Base-by-base conservation (phyloP, 139 green algal genomes). In the Choricystis sp. region DNA sequence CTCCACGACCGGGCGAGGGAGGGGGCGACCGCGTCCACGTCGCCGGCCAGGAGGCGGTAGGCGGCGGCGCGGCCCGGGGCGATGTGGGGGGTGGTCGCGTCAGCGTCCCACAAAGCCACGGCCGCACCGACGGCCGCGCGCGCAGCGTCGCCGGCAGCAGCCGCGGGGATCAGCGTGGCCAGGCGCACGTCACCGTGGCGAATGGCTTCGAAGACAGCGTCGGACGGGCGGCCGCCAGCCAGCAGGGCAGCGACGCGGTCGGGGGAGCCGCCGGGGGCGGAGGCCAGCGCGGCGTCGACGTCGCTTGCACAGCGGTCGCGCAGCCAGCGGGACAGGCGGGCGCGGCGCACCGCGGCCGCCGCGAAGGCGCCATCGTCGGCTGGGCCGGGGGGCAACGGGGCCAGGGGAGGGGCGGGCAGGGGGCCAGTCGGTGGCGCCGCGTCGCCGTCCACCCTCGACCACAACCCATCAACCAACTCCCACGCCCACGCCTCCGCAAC, bases 11-110 rank as follows among this genome's bases (percentile, higher is more conserved):
- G 58, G 23, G n/a, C 25, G 21, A 25, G 24, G 4, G 24, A 4
- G 25, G 31, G 3, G 58, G 58, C n/a, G n/a, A 82, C 74, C 5
- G 74, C 70, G 14, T 81, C 49, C 58, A 81, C 49, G 4, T 83
- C 56, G 0, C 86, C 86, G 2, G 75, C 76, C 30, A 94, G 75
- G 62, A 94, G 77, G 27, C 61, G 60, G 58, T 87, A 92, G 3
- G 88, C 60, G 2, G 68, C 59, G 31, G 78, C 48, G 56, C 76
- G 63, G 26, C 75, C 72, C 0, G 49, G 22, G 3, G 68, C 57
- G 3, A 94, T 74, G 70, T 71, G 60, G 1, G 57, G 31, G 40
- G 40, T 16, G 9, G 40, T 16, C 40, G 40, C 73, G 2, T 65
- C 65, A 9, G 66, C 65, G 52, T 68, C 40, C 81, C 84, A 89